Percentiles rank a stretch among this genome's conserved stretches.
Conservation (phyloP, 2,329 filamentous ascomycete species). For the Cladosporium oxysporum region DNA sequence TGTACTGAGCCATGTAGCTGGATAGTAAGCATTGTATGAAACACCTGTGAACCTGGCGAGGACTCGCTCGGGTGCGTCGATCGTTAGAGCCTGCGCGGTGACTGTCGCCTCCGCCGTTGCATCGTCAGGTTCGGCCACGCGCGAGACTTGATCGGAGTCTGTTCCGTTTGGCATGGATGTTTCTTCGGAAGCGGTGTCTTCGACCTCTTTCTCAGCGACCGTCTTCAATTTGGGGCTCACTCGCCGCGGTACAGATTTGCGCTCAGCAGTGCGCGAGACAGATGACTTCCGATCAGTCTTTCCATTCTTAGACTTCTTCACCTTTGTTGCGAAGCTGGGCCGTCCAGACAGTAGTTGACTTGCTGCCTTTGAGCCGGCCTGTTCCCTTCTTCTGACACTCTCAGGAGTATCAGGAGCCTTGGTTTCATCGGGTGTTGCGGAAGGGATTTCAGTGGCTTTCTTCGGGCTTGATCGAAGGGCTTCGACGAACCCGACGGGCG, state of each 20-base stretch:
- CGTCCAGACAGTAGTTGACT: constrained; percentile 32
- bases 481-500: background rate
- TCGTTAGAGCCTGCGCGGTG: background rate
- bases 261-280: background rate
- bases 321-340: background rate
- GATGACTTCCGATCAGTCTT: background rate
- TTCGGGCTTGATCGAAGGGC: background rate
- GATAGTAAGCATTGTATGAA: constrained; percentile 54
- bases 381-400: constrained; percentile 37
- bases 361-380: constrained; percentile 39
- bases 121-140: background rate
- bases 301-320: background rate
- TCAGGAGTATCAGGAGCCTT: constrained; percentile 29
- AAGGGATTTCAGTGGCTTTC: background rate
- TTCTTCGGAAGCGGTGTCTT: background rate
- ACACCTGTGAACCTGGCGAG: constrained; percentile 60
- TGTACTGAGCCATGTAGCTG: constrained; percentile 58
- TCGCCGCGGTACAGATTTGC: background rate
- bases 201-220: background rate
- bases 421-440: constrained; percentile 22
- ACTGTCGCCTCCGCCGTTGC: background rate
- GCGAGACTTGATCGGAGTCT: background rate
- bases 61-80: constrained; percentile 50
- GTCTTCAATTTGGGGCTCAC: constrained; percentile 13
- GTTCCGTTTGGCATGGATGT: background rate